These are phyloP conservation scores for Neurospora cerealis DNA, from an alignment of 495 filamentous ascomycete species.

Conservation along the genomic window DNA sequence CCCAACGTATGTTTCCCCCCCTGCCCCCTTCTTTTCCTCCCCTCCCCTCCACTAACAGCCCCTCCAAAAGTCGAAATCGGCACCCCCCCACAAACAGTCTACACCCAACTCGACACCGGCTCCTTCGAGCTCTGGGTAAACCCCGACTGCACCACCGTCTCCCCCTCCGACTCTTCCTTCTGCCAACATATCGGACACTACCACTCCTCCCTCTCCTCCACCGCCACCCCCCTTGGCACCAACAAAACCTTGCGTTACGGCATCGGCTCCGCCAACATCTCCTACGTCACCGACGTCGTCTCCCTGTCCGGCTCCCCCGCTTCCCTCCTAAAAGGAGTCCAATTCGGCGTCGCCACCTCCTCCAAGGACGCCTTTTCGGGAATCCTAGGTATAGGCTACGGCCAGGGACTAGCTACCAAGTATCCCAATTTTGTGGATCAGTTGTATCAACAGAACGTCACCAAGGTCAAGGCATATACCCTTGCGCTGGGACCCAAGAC, in stretches of 20 bases:
- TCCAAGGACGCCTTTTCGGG: slow-evolving; percentile 28
- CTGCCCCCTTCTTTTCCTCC: not conserved
- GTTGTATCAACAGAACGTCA: slow-evolving; percentile 29
- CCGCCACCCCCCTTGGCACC: slow-evolving; percentile 17
- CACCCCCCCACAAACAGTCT: slow-evolving; percentile 36
- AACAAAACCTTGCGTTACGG: slow-evolving; percentile 33
- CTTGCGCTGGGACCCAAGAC: slow-evolving; percentile 38
- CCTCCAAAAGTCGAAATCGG: slow-evolving; percentile 33
- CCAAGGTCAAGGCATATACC: slow-evolving; percentile 36
- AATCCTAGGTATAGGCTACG: slow-evolving; percentile 39
- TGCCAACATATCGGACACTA: slow-evolving; percentile 33
- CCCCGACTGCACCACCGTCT: slow-evolving; percentile 32
- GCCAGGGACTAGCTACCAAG: slow-evolving; percentile 26
- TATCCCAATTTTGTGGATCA: slow-evolving; percentile 40
- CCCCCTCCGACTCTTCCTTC: slow-evolving; percentile 27
- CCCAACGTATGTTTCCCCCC: slow-evolving; percentile 23
- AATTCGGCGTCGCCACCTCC: slow-evolving; percentile 35
- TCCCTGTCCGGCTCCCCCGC: slow-evolving; percentile 28
- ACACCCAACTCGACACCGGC: slow-evolving; percentile 40
- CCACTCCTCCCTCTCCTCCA: slow-evolving; percentile 27
- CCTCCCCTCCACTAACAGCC: slow-evolving; percentile 10
- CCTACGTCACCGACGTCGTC: slow-evolving; percentile 35
- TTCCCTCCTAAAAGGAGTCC: slow-evolving; percentile 24
- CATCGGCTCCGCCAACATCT: slow-evolving; percentile 35
- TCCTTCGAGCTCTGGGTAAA: slow-evolving; percentile 45